Evolutionary conservation across 1,284 basidiomycete genomes (phyloP), one percentile per base, ranked within the genome.

Genomic region (Melampsora occidentalis): DNA sequence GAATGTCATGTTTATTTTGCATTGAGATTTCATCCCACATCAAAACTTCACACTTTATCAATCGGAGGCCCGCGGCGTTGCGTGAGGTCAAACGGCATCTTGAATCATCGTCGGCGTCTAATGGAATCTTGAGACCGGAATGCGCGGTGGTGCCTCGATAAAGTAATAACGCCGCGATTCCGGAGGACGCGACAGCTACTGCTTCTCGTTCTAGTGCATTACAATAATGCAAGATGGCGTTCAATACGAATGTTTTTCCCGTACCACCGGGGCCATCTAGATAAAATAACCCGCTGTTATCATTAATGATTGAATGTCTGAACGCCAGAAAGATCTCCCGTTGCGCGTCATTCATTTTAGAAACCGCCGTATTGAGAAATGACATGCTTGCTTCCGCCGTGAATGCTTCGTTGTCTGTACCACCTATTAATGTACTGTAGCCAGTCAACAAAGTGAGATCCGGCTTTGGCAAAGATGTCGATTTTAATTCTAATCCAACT

Each of bases 211-310:
- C 28, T 14, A 22, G 7, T 1, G 22, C 28, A n/a, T 59, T 59
- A 28, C 53, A 59, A 10, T 48, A n/a, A 7, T 59, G 12, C 6
- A 57, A 4, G 5, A 39, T 10, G 1, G 39, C 31, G 20, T 71
- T 71, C 2, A 71, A 20, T 12, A 71, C 7, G 25, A 46, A 71
- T 18, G 53, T 71, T 20, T 71, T 71, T 2, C 69, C 69, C 22
- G 68, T 35, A 12, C 53, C 51, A 2, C 68, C 68, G 12, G 68
- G 68, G 4, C 57, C 69, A 39, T 71, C 59, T 12, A 88, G 87
- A 87, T 79, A 86, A 87, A 0, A 78, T 28, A 22, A 79, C 65
- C 0, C 84, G 84, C 6, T 49, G 0, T 0, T 79, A 39, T 1
- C 81, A 12, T 42, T 42, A 10, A 42, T 12, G 12, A 42, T 12